Evolutionary conservation across 192 early-diverging fungal species (phyloP).

Genomic region (Coemansia biformis): DNA sequence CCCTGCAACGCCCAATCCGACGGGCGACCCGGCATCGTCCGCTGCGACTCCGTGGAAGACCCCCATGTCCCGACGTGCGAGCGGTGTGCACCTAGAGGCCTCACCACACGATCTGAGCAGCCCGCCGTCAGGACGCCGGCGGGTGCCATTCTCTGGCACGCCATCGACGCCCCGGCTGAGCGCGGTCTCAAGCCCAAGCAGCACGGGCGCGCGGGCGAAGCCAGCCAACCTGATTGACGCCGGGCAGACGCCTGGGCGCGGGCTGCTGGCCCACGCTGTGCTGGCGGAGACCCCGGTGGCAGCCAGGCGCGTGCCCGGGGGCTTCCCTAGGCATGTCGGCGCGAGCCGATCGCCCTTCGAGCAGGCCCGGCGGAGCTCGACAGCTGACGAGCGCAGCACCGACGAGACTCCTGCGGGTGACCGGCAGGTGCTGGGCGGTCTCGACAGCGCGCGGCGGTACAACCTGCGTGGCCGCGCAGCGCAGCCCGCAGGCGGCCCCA

Average conservation of each 20-base stretch:
- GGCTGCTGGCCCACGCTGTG: slow-evolving; percentile 4
- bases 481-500: too few species aligned
- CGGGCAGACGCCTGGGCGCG: slow-evolving; percentile 10
- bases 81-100: neutral
- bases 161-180: slow-evolving; percentile 24
- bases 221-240: slow-evolving; percentile 4
- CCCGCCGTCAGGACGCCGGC: neutral
- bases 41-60: slow-evolving; percentile 9
- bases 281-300: slow-evolving; percentile 4
- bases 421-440: too few species aligned
- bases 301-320: slow-evolving; percentile 6
- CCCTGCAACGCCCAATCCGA: slow-evolving; percentile 2
- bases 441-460: slow-evolving; percentile 10
- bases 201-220: too few species aligned
- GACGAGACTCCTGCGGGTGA: too few species aligned
- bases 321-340: slow-evolving; percentile 4
- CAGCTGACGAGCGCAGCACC: neutral
- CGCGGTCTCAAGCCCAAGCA: too few species aligned
- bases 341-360: slow-evolving; percentile 26
- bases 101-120: neutral
- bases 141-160: slow-evolving; percentile 33
- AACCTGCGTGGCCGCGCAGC: slow-evolving; percentile 27
- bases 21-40: neutral
- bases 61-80: slow-evolving; percentile 4
- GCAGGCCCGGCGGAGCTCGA: slow-evolving; percentile 3